Conservation (phyloP, 2,329 filamentous ascomycete genomes). For the Scedosporium aurantiacum region DNA sequence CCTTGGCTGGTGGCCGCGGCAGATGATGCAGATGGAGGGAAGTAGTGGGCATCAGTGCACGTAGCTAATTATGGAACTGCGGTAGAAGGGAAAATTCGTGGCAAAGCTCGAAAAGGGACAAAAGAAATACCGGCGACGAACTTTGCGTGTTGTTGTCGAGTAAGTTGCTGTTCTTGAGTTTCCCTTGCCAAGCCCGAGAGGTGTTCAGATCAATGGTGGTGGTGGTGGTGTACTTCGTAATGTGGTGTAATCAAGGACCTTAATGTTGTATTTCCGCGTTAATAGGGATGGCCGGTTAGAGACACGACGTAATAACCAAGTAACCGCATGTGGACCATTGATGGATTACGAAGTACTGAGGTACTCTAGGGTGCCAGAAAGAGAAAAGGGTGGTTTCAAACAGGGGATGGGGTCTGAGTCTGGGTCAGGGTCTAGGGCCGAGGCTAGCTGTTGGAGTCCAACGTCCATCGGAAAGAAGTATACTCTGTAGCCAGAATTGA, state of each 20-base stretch:
- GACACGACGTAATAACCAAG: too few relatives aligned
- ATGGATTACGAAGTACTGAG: too few relatives aligned
- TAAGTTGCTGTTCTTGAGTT: neutral
- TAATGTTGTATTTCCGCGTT: too few relatives aligned
- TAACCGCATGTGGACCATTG: too few relatives aligned
- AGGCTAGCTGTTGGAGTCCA: too few relatives aligned
- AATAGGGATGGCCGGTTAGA: too few relatives aligned
- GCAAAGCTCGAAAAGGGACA: neutral
- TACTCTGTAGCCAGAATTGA: too few relatives aligned
- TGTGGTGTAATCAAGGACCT: neutral
- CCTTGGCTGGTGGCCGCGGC: slow-evolving; percentile 3
- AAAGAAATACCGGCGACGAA: neutral
- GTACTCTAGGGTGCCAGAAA: too few relatives aligned
- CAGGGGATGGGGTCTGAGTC: too few relatives aligned
- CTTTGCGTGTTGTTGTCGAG: neutral
- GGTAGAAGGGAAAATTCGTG: neutral
- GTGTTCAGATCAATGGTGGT: neutral
- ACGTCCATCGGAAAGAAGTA: too few relatives aligned
- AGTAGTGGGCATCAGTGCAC: neutral
- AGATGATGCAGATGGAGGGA: neutral
- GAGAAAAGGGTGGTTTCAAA: too few relatives aligned
- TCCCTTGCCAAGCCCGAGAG: neutral
- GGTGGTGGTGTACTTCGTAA: neutral
- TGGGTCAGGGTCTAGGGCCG: too few relatives aligned
- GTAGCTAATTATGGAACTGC: neutral